These are phyloP conservation scores for Dictyophora rubrovolvata DNA, from an alignment of 768 basidiomycete species.

Conservation along the genomic window DNA sequence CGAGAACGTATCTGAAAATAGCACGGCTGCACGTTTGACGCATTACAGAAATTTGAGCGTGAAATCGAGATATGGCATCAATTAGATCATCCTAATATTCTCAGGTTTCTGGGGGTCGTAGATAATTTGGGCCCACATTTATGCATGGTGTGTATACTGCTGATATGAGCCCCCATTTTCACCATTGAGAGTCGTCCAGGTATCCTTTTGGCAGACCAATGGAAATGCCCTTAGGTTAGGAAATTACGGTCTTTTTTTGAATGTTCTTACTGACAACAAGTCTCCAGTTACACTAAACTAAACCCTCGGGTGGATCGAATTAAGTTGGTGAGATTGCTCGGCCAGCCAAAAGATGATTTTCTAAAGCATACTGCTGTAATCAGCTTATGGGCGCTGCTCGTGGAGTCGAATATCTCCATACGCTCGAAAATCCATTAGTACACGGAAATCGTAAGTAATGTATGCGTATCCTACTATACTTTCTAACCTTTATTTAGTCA, in stretches of 20 bases:
- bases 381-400: conserved; percentile 45
- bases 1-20: background rate
- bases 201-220: conserved; percentile 54
- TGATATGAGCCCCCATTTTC: background rate
- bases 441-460: conserved; percentile 48
- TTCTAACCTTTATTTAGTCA: conserved; percentile 29
- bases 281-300: conserved; percentile 30
- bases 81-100: conserved; percentile 11
- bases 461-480: conserved; percentile 5
- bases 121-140: conserved; percentile 7
- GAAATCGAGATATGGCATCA: conserved; percentile 10
- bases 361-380: background rate
- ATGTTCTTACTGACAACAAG: background rate
- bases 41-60: conserved; percentile 9
- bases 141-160: conserved; percentile 1
- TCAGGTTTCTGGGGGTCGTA: conserved; percentile 8
- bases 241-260: conserved; percentile 10
- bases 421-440: conserved; percentile 29
- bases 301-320: conserved; percentile 30
- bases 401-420: conserved; percentile 50
- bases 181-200: conserved; percentile 23
- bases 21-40: background rate
- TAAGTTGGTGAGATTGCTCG: conserved; percentile 28
- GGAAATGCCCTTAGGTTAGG: conserved; percentile 43
- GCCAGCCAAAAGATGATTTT: background rate